Percentiles rank a stretch among this genome's conserved stretches.
These are phyloP conservation scores for Epithemia pelagica DNA, from an alignment of 108 stramenopile genomes.

Conservation along the genomic window DNA sequence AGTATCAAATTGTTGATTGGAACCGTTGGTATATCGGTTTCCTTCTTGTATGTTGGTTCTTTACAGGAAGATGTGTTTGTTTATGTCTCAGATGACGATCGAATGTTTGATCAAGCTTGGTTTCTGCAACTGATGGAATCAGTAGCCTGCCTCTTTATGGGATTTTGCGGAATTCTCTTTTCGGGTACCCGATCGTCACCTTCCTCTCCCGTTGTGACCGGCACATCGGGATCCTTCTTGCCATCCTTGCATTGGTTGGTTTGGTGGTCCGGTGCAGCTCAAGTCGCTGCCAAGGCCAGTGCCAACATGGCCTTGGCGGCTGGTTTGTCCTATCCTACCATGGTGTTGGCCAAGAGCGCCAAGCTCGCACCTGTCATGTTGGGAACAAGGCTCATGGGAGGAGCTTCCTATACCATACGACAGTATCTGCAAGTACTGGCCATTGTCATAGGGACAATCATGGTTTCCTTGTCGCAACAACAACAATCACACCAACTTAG, in stretches of 20 bases:
- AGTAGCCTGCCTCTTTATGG: constrained; percentile 47
- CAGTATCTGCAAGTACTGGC: constrained; percentile 58
- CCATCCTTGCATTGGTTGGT: too few relatives aligned
- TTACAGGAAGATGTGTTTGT: constrained; percentile 81
- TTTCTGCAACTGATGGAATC: constrained; percentile 67
- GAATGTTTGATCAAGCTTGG: constrained; percentile 51
- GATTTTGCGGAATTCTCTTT: constrained; percentile 24
- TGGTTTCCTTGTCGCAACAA: constrained; percentile 22
- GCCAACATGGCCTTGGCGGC: constrained; percentile 53
- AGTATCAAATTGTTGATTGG: constrained; percentile 20
- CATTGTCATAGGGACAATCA: constrained; percentile 63
- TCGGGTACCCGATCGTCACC: too few relatives aligned
- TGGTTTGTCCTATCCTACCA: constrained; percentile 70
- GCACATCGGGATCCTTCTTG: not conserved
- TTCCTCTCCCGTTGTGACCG: too few relatives aligned
- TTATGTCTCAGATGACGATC: constrained; percentile 47
- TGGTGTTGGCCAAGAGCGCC: constrained; percentile 80
- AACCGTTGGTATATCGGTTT: constrained; percentile 70
- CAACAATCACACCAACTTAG: not conserved
- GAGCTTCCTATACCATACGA: constrained; percentile 41
- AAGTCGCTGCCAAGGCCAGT: constrained; percentile 58
- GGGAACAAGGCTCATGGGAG: constrained; percentile 47
- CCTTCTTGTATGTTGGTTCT: constrained; percentile 74
- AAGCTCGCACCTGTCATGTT: constrained; percentile 90
- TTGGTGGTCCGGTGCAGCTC: constrained; percentile 43